These are phyloP conservation scores for Penicillium hordei DNA, from an alignment of 2,329 filamentous ascomycete genomes.

Conservation along the genomic window DNA sequence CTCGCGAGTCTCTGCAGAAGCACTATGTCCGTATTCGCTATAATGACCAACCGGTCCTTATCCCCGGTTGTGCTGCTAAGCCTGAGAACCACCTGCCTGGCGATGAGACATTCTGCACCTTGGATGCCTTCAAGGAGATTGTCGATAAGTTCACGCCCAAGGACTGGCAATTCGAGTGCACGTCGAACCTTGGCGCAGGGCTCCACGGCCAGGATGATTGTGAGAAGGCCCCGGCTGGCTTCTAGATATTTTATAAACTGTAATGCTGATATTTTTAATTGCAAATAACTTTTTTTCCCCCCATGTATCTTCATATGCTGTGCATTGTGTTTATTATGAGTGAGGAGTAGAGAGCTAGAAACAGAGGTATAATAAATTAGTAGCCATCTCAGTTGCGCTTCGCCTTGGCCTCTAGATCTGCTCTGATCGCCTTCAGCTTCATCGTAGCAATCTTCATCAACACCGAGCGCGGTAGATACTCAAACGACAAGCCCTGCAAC, in stretches of 20 bases:
- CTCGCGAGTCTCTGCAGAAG: constrained; percentile 43
- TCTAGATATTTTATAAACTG: constrained; percentile 26
- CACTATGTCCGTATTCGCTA: constrained; percentile 91
- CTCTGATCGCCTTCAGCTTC: constrained; percentile 14
- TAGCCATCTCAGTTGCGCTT: constrained; percentile 1
- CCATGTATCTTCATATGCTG: background rate
- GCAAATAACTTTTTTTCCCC: background rate
- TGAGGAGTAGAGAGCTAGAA: background rate
- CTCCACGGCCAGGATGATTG: constrained; percentile 49
- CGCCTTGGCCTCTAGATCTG: constrained; percentile 11
- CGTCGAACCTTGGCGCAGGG: constrained; percentile 56
- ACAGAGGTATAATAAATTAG: background rate
- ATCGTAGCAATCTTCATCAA: constrained; percentile 15
- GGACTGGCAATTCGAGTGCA: constrained; percentile 70
- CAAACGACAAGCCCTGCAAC: constrained; percentile 25
- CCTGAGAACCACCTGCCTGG: constrained; percentile 80
- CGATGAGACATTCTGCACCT: constrained; percentile 85
- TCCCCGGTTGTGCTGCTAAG: constrained; percentile 73
- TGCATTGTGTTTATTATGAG: background rate
- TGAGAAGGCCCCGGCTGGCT: constrained; percentile 40
- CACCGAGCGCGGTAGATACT: constrained; percentile 18
- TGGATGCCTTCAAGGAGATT: constrained; percentile 88
- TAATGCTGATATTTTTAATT: background rate
- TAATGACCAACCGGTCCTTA: constrained; percentile 77
- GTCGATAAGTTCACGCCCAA: constrained; percentile 85